Evolutionary conservation across 129 eudicot genomes (phyloP).

Genomic region (Centrapalus pauciflorus): DNA sequence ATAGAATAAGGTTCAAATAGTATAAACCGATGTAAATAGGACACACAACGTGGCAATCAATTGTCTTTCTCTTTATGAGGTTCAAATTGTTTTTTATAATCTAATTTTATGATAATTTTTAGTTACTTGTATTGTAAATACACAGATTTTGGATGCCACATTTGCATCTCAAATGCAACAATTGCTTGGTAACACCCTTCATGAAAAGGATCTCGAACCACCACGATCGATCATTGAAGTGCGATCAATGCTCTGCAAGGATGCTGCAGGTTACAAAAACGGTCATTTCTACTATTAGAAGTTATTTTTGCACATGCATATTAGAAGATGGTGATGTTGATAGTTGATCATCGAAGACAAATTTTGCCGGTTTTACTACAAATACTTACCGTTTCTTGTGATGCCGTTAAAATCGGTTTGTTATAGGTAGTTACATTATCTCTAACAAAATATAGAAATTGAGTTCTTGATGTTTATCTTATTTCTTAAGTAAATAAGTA

Average conservation of each 20-base stretch:
- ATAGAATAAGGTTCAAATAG: no score
- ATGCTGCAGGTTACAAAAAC: constrained; percentile 47
- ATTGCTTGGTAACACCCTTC: constrained; percentile 62
- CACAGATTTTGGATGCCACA: constrained; percentile 70
- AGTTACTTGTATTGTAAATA: background rate
- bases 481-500: no score
- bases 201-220: constrained; percentile 67
- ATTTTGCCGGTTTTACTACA: background rate
- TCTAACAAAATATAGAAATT: constrained; percentile 16
- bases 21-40: no score
- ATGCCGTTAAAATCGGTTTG: background rate
- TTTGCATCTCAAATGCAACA: constrained; percentile 81
- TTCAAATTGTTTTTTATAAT: background rate
- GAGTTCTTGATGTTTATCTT: constrained; percentile 3
- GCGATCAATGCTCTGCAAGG: constrained; percentile 71
- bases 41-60: background rate
- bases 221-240: constrained; percentile 69
- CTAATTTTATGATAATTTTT: background rate
- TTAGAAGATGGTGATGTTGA: constrained; percentile 12
- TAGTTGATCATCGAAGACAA: constrained; percentile 8
- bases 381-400: background rate
- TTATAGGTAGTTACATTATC: constrained; percentile 8
- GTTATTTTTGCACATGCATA: constrained; percentile 30
- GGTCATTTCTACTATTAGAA: constrained; percentile 53
- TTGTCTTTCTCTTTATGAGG: background rate